Evolutionary conservation across 2,329 filamentous ascomycete species (phyloP), one percentile per base, ranked within the genome.

Genomic region (Aspergillus ochraceus): DNA sequence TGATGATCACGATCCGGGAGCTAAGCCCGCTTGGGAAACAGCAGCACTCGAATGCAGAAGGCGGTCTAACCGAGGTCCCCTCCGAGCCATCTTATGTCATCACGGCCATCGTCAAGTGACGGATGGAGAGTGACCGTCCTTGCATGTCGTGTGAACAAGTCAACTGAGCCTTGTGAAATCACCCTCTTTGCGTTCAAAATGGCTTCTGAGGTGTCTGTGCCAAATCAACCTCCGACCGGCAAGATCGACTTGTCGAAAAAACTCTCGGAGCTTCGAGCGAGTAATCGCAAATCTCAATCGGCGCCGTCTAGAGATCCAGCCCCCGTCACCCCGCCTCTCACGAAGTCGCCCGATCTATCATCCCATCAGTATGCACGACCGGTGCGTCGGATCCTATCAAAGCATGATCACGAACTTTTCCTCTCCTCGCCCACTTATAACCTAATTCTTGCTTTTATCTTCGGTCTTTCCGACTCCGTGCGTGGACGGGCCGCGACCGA

Each of bases 361-460:
- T 81, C 78, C 50, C 81, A 88, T 71, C 77, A 76, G 6, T 96
- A 91, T 79, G 79, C 81, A 59, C 80, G 79, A 6, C 95, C 95
- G 0, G 85, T 83, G 12, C 85, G 93, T 61, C 86, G 93, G 9
- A 98, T 99, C 55, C 80, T 99, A 12, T 94, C 92, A 3, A 81
- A 82, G 2, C 80, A 85, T 52, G 95, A 99, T 67, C 93, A 96
- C 72, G 83, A 90, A 19, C 78, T 92, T 4, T 99, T 98, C 70
- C 83, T 92, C 19, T 79, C 85, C 0, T 97, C 93, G 0, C 82
- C 88, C 0, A 89, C 93, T 6, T 90, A 91, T 74, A 82, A 81
- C 8, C 84, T 98, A 46, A 84, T 99, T 49, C 80, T 90, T 59
- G 87, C 90, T 20, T 99, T 97, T 78, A 83, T 97, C 62, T 97